These are phyloP conservation scores for Blepharisma stoltei DNA, from an alignment of 73 alveolate genomes.

Conservation along the genomic window DNA sequence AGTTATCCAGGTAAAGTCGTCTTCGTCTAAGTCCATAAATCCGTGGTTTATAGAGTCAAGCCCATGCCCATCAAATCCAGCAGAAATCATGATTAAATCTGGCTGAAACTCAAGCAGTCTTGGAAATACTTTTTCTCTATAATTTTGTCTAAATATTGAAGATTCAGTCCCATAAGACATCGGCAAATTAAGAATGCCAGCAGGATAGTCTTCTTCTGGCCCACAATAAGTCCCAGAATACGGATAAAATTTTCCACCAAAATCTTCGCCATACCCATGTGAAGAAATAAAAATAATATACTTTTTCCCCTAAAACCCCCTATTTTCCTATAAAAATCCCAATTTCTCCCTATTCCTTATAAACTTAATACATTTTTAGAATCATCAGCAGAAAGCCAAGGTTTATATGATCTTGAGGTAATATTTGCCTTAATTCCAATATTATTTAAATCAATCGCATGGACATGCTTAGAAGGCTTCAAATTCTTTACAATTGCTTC, in stretches of 20 bases:
- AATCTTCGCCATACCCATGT: constrained; percentile 32
- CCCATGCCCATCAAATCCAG: constrained; percentile 98
- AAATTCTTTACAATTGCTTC: constrained; percentile 83
- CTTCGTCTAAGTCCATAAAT: constrained; percentile 61
- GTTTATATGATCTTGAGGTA: constrained; percentile 49
- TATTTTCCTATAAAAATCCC: constrained; percentile 62
- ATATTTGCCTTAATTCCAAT: constrained; percentile 10
- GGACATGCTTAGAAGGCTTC: constrained; percentile 53
- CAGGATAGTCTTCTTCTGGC: constrained; percentile 69
- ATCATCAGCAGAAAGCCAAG: constrained; percentile 80
- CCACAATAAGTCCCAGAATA: constrained; percentile 45
- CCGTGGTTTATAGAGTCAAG: constrained; percentile 69
- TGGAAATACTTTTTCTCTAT: constrained; percentile 74
- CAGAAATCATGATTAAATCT: constrained; percentile 91
- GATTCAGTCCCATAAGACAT: constrained; percentile 37
- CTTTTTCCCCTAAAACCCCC: constrained; percentile 13
- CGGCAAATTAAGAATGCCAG: constrained; percentile 89
- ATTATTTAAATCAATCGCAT: constrained; percentile 31
- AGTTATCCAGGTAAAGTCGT: constrained; percentile 91
- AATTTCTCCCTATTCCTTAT: too few species aligned
- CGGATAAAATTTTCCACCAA: constrained; percentile 61
- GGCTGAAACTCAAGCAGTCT: constrained; percentile 89
- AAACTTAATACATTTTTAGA: constrained; percentile 72
- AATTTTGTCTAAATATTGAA: constrained; percentile 53
- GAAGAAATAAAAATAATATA: constrained; percentile 29